phyloP scores from a whole-genome alignment of 2,329 filamentous ascomycete genomes.

The Zalaria obscura region DNA sequence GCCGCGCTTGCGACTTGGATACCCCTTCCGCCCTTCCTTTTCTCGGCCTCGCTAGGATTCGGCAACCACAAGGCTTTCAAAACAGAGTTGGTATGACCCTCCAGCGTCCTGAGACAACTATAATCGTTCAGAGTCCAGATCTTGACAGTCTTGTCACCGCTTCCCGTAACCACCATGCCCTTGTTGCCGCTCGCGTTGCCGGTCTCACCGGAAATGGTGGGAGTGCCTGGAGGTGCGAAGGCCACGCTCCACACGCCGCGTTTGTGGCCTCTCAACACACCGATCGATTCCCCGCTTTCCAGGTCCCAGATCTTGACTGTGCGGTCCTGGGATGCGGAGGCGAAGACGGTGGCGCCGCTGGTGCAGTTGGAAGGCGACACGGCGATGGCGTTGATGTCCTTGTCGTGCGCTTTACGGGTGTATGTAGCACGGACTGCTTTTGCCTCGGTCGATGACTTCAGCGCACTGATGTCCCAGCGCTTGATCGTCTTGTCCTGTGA shows the following conservation, averaged over 20 bases:
- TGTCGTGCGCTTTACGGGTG: conserved; percentile 92
- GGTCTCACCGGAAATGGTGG: conserved; percentile 56
- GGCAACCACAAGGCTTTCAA: conserved; percentile 85
- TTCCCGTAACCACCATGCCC: conserved; percentile 77
- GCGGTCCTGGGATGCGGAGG: conserved; percentile 90
- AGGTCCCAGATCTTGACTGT: conserved; percentile 95
- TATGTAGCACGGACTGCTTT: conserved; percentile 55
- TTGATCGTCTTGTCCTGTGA: conserved; percentile 95
- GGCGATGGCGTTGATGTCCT: conserved; percentile 94
- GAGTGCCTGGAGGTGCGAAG: conserved; percentile 70
- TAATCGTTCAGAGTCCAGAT: conserved; percentile 91
- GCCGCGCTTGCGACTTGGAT: conserved; percentile 74
- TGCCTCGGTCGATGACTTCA: conserved; percentile 19
- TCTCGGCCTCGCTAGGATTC: conserved; percentile 23
- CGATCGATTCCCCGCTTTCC: conserved; percentile 78
- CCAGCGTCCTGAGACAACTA: conserved; percentile 82
- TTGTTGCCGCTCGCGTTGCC: conserved; percentile 49
- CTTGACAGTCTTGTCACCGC: conserved; percentile 90
- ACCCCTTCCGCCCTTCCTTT: conserved; percentile 34
- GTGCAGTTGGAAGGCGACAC: conserved; percentile 49
- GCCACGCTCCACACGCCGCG: conserved; percentile 92
- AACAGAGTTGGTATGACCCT: conserved; percentile 91
- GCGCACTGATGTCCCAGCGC: conserved; percentile 60
- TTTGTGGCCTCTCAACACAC: conserved; percentile 82
- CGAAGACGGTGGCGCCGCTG: conserved; percentile 63